Evolutionary conservation across 306 rosid genomes (phyloP).

Genomic region (Citrullus colocynthis): DNA sequence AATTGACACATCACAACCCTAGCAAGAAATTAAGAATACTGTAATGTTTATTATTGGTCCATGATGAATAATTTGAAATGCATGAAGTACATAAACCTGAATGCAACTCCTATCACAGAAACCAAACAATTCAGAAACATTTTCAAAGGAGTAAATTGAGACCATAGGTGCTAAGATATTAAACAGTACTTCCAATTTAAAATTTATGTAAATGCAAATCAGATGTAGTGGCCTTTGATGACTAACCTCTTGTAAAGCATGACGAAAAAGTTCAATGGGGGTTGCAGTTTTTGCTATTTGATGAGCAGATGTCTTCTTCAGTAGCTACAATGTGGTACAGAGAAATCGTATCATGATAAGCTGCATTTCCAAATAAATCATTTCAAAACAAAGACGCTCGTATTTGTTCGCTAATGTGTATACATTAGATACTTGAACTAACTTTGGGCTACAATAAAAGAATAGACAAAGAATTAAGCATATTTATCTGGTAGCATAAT

Average conservation of each 20-base stretch:
- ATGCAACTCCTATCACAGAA: neutral
- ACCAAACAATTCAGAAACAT: neutral
- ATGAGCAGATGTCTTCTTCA: constrained; percentile 69
- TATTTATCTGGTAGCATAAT: neutral
- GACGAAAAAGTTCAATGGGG: constrained; percentile 78
- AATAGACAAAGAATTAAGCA: neutral
- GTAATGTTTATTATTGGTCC: neutral
- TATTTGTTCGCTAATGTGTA: neutral
- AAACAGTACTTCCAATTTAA: neutral
- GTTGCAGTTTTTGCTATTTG: constrained; percentile 76
- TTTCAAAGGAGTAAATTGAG: neutral
- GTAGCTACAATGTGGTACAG: constrained; percentile 65
- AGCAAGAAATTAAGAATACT: constrained; percentile 4
- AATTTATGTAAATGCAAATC: neutral
- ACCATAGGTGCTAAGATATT: neutral
- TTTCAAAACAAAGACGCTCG: constrained; percentile 17
- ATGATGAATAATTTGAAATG: neutral
- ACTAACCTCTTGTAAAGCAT: constrained; percentile 64
- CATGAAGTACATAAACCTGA: neutral
- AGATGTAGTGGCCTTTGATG: neutral
- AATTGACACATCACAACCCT: constrained; percentile 88
- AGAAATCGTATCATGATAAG: constrained; percentile 51
- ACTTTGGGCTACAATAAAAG: neutral
- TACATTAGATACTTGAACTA: neutral
- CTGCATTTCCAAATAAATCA: constrained; percentile 47